Evolutionary conservation across 202 grass and related monocot genomes (phyloP).

Genomic region (Saccharum hybrid): DNA sequence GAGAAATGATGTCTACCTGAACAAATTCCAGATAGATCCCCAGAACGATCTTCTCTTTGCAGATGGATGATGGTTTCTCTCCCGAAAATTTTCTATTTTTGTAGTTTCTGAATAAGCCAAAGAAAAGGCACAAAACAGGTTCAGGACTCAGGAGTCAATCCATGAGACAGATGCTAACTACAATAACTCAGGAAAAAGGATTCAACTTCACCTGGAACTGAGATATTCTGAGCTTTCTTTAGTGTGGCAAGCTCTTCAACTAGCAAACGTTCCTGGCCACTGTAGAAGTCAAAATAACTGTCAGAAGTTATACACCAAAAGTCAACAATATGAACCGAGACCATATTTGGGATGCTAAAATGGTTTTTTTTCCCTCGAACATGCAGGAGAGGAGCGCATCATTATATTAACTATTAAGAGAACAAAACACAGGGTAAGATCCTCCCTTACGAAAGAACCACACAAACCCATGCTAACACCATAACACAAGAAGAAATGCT

Average conservation of each 20-base stretch:
- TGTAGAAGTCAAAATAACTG: constrained; percentile 42
- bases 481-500: constrained; percentile 6
- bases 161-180: constrained; percentile 16
- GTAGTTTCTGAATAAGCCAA: constrained; percentile 46
- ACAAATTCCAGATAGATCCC: constrained; percentile 68
- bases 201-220: constrained; percentile 40
- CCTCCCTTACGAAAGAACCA: too few relatives aligned
- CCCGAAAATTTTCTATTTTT: constrained; percentile 27
- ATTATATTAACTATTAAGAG: background rate
- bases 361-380: background rate
- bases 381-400: background rate
- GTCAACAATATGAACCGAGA: background rate
- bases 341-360: constrained; percentile 5
- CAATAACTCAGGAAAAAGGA: constrained; percentile 4
- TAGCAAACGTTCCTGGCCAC: constrained; percentile 57
- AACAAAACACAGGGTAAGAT: too few relatives aligned
- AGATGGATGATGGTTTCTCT: constrained; percentile 23
- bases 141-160: background rate
- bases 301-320: constrained; percentile 1
- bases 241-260: constrained; percentile 65
- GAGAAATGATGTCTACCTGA: constrained; percentile 57
- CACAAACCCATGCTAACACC: background rate
- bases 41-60: constrained; percentile 54
- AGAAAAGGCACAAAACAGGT: constrained; percentile 7
- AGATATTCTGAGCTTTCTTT: constrained; percentile 47